Evolutionary conservation across 495 filamentous ascomycete species (phyloP).

Genomic region (Penicillium cinerascens): DNA sequence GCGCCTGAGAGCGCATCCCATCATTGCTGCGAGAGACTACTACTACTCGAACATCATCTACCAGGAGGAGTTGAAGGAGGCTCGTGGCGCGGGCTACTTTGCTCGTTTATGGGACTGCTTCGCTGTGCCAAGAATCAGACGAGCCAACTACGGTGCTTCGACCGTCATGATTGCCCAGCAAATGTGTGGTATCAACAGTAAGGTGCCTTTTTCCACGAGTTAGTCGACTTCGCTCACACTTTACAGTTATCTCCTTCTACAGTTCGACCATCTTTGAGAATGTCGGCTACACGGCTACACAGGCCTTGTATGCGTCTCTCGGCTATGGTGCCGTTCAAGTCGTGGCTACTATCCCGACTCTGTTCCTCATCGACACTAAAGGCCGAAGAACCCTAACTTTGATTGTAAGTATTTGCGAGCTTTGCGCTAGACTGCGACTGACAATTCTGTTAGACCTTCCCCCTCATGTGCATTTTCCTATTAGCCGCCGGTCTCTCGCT

Average conservation of each 20-base stretch:
- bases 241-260: slow-evolving; percentile 75
- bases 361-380: slow-evolving; percentile 72
- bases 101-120: slow-evolving; percentile 58
- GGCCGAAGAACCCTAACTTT: slow-evolving; percentile 62
- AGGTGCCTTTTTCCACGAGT: slow-evolving; percentile 19
- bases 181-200: slow-evolving; percentile 45
- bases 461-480: slow-evolving; percentile 69
- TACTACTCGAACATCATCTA: slow-evolving; percentile 54
- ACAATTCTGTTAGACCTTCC: slow-evolving; percentile 68
- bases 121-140: slow-evolving; percentile 58
- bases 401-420: slow-evolving; percentile 25
- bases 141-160: slow-evolving; percentile 59
- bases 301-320: slow-evolving; percentile 66
- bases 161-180: slow-evolving; percentile 62
- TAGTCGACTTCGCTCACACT: slow-evolving; percentile 3
- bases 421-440: not conserved
- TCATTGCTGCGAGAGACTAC: slow-evolving; percentile 33
- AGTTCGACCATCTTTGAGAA: slow-evolving; percentile 65
- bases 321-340: slow-evolving; percentile 64
- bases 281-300: slow-evolving; percentile 49
- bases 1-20: slow-evolving; percentile 50
- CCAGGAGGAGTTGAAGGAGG: slow-evolving; percentile 44
- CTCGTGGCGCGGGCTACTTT: slow-evolving; percentile 46
- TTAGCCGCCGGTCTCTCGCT: slow-evolving; percentile 64
- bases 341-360: slow-evolving; percentile 64